Evolutionary conservation across 106 monocot genomes (phyloP).

Genomic region (Dioscorea dumetorum): DNA sequence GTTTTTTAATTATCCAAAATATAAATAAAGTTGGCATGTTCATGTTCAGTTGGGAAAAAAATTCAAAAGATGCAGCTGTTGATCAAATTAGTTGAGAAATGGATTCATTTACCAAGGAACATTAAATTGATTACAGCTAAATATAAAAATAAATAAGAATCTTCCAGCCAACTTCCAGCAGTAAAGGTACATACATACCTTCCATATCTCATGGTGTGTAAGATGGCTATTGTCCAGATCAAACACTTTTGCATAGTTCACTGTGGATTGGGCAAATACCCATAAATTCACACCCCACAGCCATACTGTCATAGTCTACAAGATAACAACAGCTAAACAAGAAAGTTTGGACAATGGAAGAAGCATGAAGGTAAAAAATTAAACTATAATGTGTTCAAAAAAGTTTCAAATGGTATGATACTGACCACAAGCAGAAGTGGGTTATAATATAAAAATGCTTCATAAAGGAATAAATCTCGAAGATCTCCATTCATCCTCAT

Average conservation of each 20-base stretch:
- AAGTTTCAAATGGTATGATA: not conserved
- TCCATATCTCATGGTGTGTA: constrained; percentile 80
- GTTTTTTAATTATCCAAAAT: no score
- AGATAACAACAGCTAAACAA: not conserved
- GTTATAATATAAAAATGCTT: constrained; percentile 90
- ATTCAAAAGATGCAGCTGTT: no score
- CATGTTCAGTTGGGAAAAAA: no score
- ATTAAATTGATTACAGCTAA: no score
- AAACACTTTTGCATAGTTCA: constrained; percentile 89
- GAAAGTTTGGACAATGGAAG: not conserved
- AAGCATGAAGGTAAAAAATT: not conserved
- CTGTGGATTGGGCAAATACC: constrained; percentile 83
- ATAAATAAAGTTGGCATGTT: no score
- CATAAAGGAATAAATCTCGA: constrained; percentile 87
- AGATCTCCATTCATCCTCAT: constrained; percentile 89
- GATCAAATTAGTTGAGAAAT: no score
- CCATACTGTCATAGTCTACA: constrained; percentile 87
- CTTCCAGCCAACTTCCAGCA: no score
- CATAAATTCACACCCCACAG: constrained; percentile 93
- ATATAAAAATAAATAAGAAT: not conserved
- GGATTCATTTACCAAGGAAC: no score
- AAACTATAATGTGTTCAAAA: not conserved
- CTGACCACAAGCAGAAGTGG: constrained; percentile 92
- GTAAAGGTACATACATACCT: constrained; percentile 29
- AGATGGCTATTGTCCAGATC: constrained; percentile 81